phyloP scores from a whole-genome alignment of 2,329 filamentous ascomycete species.

The Onygenales sp. region DNA sequence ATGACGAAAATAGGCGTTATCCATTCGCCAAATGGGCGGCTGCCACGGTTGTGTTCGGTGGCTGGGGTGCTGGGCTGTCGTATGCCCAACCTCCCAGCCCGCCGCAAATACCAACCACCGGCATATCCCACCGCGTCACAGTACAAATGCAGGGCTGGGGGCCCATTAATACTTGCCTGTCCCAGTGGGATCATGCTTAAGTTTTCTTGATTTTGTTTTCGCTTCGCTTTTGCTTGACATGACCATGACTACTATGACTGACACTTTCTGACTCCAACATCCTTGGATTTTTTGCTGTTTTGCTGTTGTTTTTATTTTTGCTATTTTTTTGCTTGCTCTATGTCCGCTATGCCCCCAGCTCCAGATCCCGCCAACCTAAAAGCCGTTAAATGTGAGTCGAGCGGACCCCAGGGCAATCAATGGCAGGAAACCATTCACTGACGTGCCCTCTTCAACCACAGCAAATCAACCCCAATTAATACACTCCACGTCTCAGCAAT shows the following conservation, averaged over 20 bases:
- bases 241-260: too few species aligned
- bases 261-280: not conserved
- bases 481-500: constrained; percentile 35
- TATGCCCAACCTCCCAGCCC: not conserved
- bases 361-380: constrained; percentile 21
- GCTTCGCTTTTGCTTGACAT: not conserved
- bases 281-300: not conserved
- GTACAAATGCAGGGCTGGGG: not conserved
- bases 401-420: constrained; percentile 1
- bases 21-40: constrained; percentile 4
- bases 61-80: not conserved
- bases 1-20: not conserved
- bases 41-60: constrained; percentile 3
- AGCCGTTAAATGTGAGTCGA: constrained; percentile 30
- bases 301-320: not conserved
- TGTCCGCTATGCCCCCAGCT: constrained; percentile 18
- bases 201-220: constrained; percentile 1
- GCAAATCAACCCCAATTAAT: constrained; percentile 36
- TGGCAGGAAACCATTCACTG: constrained; percentile 8
- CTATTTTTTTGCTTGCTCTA: constrained; percentile 11
- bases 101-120: constrained; percentile 2
- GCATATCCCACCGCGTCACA: not conserved
- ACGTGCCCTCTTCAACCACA: constrained; percentile 13
- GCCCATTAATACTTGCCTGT: constrained; percentile 1
- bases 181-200: not conserved